A percentile compares a stretch with the other conserved stretches of the same genome.
These are phyloP conservation scores for Tetragonia tetragonoides DNA, from an alignment of 148 eudicot genomes.

Conservation along the genomic window DNA sequence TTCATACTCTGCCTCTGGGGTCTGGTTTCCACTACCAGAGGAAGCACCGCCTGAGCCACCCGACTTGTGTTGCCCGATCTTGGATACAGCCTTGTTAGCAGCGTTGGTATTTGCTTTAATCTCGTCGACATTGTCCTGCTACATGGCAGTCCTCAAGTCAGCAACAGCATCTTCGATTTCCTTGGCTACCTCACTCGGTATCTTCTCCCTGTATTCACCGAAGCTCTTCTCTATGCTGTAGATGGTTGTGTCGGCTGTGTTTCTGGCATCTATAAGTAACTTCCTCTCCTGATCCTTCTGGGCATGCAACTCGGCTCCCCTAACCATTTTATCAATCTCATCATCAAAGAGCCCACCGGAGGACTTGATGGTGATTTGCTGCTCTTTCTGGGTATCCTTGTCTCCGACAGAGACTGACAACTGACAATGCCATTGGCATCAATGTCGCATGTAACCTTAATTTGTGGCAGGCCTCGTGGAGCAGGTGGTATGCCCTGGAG, in stretches of 20 bases:
- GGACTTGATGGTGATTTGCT: slow-evolving; percentile 85
- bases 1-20: slow-evolving; percentile 92
- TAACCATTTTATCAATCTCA: slow-evolving; percentile 87
- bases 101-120: slow-evolving; percentile 76
- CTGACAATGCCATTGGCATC: slow-evolving; percentile 95
- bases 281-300: slow-evolving; percentile 85
- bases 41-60: slow-evolving; percentile 41
- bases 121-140: slow-evolving; percentile 58
- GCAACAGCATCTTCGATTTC: slow-evolving; percentile 74
- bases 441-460: slow-evolving; percentile 93
- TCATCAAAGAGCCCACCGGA: slow-evolving; percentile 87
- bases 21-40: slow-evolving; percentile 51
- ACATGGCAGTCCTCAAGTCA: slow-evolving; percentile 68
- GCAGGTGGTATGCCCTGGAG: slow-evolving; percentile 95
- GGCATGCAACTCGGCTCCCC: slow-evolving; percentile 83
- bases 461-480: slow-evolving; percentile 91
- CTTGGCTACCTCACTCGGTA: slow-evolving; percentile 62
- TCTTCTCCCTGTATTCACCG: slow-evolving; percentile 74
- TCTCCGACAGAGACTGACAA: slow-evolving; percentile 94
- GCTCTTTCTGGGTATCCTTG: slow-evolving; percentile 81
- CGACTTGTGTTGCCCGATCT: slow-evolving; percentile 91
- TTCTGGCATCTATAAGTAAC: slow-evolving; percentile 67
- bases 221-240: slow-evolving; percentile 89
- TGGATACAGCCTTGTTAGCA: slow-evolving; percentile 85
- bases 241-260: slow-evolving; percentile 80